These are phyloP conservation scores for Termitomyces sp. DNA, from an alignment of 768 basidiomycete species.

Conservation along the genomic window DNA sequence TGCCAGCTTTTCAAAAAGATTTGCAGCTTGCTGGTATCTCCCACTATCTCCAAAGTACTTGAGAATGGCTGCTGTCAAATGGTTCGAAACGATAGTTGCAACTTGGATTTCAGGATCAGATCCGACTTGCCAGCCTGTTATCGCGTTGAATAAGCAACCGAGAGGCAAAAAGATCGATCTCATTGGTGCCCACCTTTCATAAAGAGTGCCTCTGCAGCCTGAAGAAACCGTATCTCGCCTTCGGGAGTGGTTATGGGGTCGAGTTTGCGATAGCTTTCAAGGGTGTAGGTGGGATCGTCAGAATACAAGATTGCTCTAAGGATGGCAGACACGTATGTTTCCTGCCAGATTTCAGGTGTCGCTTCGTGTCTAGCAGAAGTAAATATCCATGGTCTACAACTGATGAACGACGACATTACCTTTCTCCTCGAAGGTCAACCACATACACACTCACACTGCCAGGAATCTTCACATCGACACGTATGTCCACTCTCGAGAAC, in stretches of 20 bases:
- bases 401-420: conserved; percentile 43
- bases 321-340: conserved; percentile 92
- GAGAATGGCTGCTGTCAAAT: conserved; percentile 89
- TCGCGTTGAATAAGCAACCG: not conserved
- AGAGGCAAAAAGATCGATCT: not conserved
- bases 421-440: conserved; percentile 89
- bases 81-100: conserved; percentile 93
- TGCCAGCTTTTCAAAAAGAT: conserved; percentile 87
- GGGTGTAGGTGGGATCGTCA: conserved; percentile 85
- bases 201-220: conserved; percentile 86
- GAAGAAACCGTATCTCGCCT: conserved; percentile 84
- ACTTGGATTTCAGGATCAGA: conserved; percentile 99
- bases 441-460: conserved; percentile 95
- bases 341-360: conserved; percentile 91
- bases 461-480: conserved; percentile 97
- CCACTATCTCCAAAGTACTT: conserved; percentile 96
- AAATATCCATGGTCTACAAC: not conserved
- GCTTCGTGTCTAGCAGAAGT: conserved; percentile 66
- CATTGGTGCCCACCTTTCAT: conserved; percentile 50
- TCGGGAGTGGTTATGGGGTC: conserved; percentile 91
- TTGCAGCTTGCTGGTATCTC: conserved; percentile 81
- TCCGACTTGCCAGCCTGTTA: conserved; percentile 94
- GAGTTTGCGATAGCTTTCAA: conserved; percentile 92
- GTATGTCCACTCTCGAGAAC: conserved; percentile 92
- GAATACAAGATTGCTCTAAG: conserved; percentile 92